A percentile compares a stretch with the other conserved stretches of the same genome.
phyloP scores from a whole-genome alignment of 169 alveolate genomes.

The Babesia bovis region DNA sequence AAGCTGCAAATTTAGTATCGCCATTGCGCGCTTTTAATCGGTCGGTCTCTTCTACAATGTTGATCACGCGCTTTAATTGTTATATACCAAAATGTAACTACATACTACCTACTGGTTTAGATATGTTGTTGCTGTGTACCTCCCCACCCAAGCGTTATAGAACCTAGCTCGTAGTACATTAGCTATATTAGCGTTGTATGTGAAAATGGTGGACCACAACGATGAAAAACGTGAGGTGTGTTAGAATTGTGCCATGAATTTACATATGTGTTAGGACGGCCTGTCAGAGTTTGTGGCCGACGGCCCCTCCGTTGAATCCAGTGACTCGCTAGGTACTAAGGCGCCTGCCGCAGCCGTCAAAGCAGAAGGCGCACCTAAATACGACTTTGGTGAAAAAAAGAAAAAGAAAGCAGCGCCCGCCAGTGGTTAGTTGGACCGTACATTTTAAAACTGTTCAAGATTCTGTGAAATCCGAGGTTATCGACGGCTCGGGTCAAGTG shows the following conservation, averaged over 20 bases:
- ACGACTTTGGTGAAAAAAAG: slow-evolving; percentile 85
- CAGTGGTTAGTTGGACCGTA: slow-evolving; percentile 56
- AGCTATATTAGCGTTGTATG: not conserved
- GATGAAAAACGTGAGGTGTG: slow-evolving; percentile 14
- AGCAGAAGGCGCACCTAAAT: slow-evolving; percentile 64
- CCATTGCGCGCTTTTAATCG: not conserved
- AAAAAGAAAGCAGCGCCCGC: slow-evolving; percentile 80
- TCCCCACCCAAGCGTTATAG: too few relatives aligned
- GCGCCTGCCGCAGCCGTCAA: slow-evolving; percentile 7
- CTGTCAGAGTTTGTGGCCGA: not conserved
- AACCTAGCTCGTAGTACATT: too few relatives aligned
- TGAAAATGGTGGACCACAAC: not conserved
- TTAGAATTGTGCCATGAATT: too few relatives aligned
- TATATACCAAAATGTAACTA: too few relatives aligned
- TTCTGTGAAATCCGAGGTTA: slow-evolving; percentile 60
- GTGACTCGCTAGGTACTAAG: not conserved
- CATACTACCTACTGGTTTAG: too few relatives aligned
- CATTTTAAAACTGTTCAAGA: slow-evolving; percentile 25
- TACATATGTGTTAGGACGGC: slow-evolving; percentile 27
- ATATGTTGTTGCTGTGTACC: too few relatives aligned
- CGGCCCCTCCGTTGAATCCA: not conserved
- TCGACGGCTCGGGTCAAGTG: slow-evolving; percentile 80
- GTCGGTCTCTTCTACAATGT: too few relatives aligned
- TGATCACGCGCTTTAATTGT: too few relatives aligned
- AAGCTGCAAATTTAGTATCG: slow-evolving; percentile 26